Evolutionary conservation across 306 rosid species (phyloP).

Genomic region (Cucumis cinereus): DNA sequence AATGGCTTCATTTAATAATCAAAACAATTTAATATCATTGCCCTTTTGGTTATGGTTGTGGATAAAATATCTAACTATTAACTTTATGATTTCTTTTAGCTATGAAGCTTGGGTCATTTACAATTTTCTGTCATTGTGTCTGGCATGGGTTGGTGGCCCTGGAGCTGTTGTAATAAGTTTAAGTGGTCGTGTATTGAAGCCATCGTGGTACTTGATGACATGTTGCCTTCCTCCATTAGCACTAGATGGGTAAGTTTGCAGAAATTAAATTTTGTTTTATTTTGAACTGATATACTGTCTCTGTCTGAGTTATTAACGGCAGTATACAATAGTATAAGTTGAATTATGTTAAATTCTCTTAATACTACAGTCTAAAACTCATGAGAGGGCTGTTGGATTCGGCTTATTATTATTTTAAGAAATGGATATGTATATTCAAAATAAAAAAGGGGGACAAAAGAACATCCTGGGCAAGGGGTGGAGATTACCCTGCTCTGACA

Average conservation of each 20-base stretch:
- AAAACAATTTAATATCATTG: neutral
- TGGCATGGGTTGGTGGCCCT: slow-evolving; percentile 99
- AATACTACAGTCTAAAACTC: neutral
- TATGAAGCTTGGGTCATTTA: slow-evolving; percentile 99
- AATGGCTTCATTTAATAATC: neutral
- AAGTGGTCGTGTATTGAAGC: slow-evolving; percentile 79
- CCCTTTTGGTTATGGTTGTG: neutral
- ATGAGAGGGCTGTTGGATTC: too few relatives aligned
- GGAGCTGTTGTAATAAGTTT: slow-evolving; percentile 93
- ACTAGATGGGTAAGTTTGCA: slow-evolving; percentile 65
- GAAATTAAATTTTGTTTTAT: neutral
- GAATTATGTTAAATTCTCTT: neutral
- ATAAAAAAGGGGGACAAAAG: too few relatives aligned
- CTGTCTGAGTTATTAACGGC: neutral
- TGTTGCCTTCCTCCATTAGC: slow-evolving; percentile 88
- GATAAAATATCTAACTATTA: neutral
- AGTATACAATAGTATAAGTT: neutral
- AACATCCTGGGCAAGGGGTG: too few relatives aligned
- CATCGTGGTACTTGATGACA: slow-evolving; percentile 74
- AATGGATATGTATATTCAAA: too few relatives aligned
- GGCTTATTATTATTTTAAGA: too few relatives aligned
- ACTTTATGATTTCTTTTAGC: slow-evolving; percentile 33
- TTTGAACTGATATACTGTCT: neutral
- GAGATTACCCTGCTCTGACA: too few relatives aligned
- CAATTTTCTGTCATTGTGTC: slow-evolving; percentile 76